Evolutionary conservation across 1,139 yeast genomes (phyloP), one percentile per base, ranked within the genome.

Genomic region (Geotrichum phurueaensis): DNA sequence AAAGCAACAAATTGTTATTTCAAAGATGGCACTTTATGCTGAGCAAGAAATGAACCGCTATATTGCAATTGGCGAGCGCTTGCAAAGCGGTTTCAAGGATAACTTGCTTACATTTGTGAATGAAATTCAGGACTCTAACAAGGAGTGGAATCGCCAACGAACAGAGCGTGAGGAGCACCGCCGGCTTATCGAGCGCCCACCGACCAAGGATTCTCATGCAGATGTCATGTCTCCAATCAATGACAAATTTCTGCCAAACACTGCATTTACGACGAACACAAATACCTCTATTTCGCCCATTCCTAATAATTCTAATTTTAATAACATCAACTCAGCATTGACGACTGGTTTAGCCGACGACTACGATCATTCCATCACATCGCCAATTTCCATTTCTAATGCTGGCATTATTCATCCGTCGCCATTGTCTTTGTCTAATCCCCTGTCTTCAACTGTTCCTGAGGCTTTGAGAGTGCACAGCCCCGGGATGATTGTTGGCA

Each of bases 81-180:
- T 71, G 53, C 62, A 64, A 55, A 57, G 66, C 23, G 63, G 63
- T 23, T 68, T 72, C 39, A 74, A 71, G 60, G 75, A 74, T 1
- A 65, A 64, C 18, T 64, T 77, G 15, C 76, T 74, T 51, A 61
- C 61, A 13, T 65, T 71, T 43, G 71, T 75, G 3, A 66, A 64
- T 49, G 77, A 75, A 51, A 66, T 75, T 36, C 72, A 70, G 53
- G 70, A 69, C 23, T 76, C 76, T 0, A 69, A 69, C 53, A 73
- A 72, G 59, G 78, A 75, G 55, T 77, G 79, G 79, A 68, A 71
- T 12, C 63, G 73, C 20, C 74, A 74, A 54, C 73, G 80, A n/a
- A 68, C 77, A 1, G 80, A 76, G 52, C 69, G 78, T 7, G 78
- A 77, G 59, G 75, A 72, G 25, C 66, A 68, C 25, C 68, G 80